Evolutionary conservation across 2,329 filamentous ascomycete species (phyloP).

Genomic region (Aureobasidium sp.): DNA sequence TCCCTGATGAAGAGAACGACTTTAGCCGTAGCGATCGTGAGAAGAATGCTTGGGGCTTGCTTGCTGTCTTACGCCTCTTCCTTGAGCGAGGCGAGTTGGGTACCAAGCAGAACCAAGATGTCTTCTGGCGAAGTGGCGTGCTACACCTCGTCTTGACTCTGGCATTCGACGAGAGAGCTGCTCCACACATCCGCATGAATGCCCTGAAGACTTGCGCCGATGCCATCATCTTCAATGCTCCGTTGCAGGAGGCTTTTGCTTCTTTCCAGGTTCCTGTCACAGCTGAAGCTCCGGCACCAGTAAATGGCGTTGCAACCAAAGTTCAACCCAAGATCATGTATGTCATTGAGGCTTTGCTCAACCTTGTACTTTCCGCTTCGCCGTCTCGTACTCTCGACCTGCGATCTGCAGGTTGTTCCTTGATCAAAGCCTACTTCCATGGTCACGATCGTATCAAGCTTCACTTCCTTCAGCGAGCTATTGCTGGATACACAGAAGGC

Average conservation of each 20-base stretch:
- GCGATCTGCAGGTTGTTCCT: constrained; percentile 78
- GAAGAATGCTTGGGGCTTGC: constrained; percentile 83
- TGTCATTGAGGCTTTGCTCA: constrained; percentile 87
- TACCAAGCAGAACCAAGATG: constrained; percentile 73
- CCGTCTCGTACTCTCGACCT: constrained; percentile 66
- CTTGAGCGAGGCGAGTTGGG: constrained; percentile 72
- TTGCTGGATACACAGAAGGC: constrained; percentile 74
- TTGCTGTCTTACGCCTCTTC: constrained; percentile 82
- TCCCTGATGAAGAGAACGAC: constrained; percentile 49
- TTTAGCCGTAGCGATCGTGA: constrained; percentile 73
- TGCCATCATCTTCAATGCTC: constrained; percentile 72
- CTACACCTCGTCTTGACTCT: constrained; percentile 74
- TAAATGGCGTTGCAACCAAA: constrained; percentile 47
- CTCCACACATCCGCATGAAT: constrained; percentile 74
- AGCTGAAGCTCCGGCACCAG: constrained; percentile 27
- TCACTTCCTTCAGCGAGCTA: constrained; percentile 82
- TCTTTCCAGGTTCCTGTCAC: constrained; percentile 63
- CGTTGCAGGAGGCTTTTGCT: constrained; percentile 81
- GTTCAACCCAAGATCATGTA: constrained; percentile 50
- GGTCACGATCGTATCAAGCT: constrained; percentile 72
- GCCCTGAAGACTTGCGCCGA: constrained; percentile 81
- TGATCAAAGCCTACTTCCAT: constrained; percentile 86
- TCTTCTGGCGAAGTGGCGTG: constrained; percentile 78
- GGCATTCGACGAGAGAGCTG: constrained; percentile 67
- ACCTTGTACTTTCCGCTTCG: constrained; percentile 66